Evolutionary conservation across 768 basidiomycete species (phyloP), one percentile per base, ranked within the genome.

Genomic region (Mrakia blollopis): DNA sequence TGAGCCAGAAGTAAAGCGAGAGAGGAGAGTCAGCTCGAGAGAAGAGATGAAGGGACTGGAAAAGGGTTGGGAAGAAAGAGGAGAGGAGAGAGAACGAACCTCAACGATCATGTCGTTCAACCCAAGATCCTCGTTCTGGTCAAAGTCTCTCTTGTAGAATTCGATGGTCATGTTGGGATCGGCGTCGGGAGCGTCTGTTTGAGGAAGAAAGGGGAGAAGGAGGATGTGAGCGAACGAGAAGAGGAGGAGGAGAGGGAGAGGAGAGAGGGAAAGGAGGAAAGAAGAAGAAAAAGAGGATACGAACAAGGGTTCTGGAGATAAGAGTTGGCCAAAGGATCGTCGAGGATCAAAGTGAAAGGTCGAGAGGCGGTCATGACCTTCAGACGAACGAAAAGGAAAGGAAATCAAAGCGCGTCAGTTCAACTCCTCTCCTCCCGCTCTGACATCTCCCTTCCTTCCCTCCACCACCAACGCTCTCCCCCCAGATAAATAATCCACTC

Each of bases 101-200:
- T 83, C 82, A 65, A 84, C 76, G 9, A 83, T 81, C 81, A 84
- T 83, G 77, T 84, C 84, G 72, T 82, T 84, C 82, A 99, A 83
- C 7, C 96, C 97, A 21, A 98, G 86, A 70, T 94, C 93, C 82
- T 98, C 97, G 80, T 99, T 94, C 86, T 99, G 94, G 62, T 93
- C 88, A 85, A 88, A 92, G 5, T 89, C 89, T 69, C 97, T 87
- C 57, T 94, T 92, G 81, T 98, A 99, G 75, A 83, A 82, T 82
- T 91, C 92, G 72, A 92, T 87, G 41, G 83, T 86, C 92, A 99
- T 93, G 81, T 94, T 94, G 1, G 96, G 96, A 82, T 98, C 96
- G 0, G 92, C 90, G 82, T 99, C 96, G 6, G 97, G 97, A 0
- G 97, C 96, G 82, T 96, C 77, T 78, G 54, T 28, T 8, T 11